phyloP scores from a whole-genome alignment of 805 yeast genomes.

The Teunomyces barrocoloradensis region DNA sequence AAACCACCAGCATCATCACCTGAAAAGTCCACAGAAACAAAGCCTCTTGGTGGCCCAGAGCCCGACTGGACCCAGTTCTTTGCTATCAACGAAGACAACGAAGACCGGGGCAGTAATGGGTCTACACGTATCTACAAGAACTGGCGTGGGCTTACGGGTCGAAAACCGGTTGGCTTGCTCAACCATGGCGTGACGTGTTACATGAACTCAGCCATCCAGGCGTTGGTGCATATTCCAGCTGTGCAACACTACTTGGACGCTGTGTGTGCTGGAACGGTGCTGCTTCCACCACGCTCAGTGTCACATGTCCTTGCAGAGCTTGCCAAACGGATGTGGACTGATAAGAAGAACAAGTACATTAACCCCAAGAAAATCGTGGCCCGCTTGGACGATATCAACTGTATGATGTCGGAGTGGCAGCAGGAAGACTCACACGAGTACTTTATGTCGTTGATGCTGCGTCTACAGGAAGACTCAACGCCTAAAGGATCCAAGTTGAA shows the following conservation, averaged over 20 bases:
- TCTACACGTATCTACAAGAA: slow-evolving; percentile 62
- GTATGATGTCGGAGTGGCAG: slow-evolving; percentile 97
- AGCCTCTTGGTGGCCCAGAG: background rate
- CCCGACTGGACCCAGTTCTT: slow-evolving; percentile 36
- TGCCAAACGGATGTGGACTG: slow-evolving; percentile 65
- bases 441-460: slow-evolving; percentile 84
- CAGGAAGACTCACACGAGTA: slow-evolving; percentile 98
- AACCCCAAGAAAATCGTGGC: slow-evolving; percentile 75
- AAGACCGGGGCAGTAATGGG: slow-evolving; percentile 64
- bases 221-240: slow-evolving; percentile 88
- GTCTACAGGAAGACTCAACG: slow-evolving; percentile 88
- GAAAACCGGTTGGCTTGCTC: slow-evolving; percentile 70
- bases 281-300: slow-evolving; percentile 55
- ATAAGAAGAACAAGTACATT: slow-evolving; percentile 42
- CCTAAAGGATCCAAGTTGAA: slow-evolving; percentile 87
- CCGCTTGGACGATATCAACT: slow-evolving; percentile 78
- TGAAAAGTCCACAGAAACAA: slow-evolving; percentile 6
- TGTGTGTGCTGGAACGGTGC: slow-evolving; percentile 48
- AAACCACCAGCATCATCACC: slow-evolving; percentile 6
- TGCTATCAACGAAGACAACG: slow-evolving; percentile 52
- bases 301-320: slow-evolving; percentile 67
- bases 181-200: slow-evolving; percentile 97
- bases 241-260: slow-evolving; percentile 77
- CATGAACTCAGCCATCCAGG: slow-evolving; percentile 92
- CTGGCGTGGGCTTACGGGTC: slow-evolving; percentile 57